phyloP scores from a whole-genome alignment of 352 stramenopile genomes.

The Phytophthora boehmeriae region DNA sequence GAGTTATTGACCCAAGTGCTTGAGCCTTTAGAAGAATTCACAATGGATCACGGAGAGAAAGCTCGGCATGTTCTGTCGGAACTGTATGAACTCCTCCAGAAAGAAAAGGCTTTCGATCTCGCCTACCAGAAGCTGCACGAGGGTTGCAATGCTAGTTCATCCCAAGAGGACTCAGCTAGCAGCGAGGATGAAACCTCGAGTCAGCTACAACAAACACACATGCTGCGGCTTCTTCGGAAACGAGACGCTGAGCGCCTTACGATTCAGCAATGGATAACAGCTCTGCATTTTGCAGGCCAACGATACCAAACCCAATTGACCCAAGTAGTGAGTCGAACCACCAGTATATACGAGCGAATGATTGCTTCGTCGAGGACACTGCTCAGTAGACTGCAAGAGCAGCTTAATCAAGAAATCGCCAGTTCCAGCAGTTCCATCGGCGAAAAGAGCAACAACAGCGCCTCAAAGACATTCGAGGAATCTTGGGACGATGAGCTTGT shows the following conservation, averaged over 20 bases:
- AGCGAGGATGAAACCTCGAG: conserved; percentile 1
- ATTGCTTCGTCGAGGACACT: conserved; percentile 10
- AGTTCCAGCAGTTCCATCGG: not conserved
- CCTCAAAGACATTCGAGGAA: not conserved
- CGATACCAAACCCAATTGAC: conserved; percentile 35
- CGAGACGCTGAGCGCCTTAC: conserved; percentile 31
- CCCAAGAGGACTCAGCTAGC: not conserved
- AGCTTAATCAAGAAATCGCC: conserved; percentile 7
- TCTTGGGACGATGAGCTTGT: conserved; percentile 9
- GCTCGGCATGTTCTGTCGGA: conserved; percentile 47
- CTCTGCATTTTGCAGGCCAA: conserved; percentile 41
- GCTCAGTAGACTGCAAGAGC: conserved; percentile 22
- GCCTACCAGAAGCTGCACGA: conserved; percentile 26
- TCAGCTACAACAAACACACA: conserved; percentile 12
- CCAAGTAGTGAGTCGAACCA: conserved; percentile 20
- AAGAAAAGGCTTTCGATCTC: conserved; percentile 44
- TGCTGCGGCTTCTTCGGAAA: conserved; percentile 24
- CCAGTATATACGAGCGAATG: conserved; percentile 33
- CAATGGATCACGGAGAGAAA: conserved; percentile 42
- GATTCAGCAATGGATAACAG: conserved; percentile 42
- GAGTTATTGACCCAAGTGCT: conserved; percentile 39
- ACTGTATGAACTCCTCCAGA: conserved; percentile 47
- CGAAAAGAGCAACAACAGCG: not conserved
- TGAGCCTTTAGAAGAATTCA: conserved; percentile 39
- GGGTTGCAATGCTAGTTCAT: not conserved